A percentile compares a stretch with the other conserved stretches of the same genome.
phyloP scores from a whole-genome alignment of 257 asterid species.

The Catharanthus roseus region DNA sequence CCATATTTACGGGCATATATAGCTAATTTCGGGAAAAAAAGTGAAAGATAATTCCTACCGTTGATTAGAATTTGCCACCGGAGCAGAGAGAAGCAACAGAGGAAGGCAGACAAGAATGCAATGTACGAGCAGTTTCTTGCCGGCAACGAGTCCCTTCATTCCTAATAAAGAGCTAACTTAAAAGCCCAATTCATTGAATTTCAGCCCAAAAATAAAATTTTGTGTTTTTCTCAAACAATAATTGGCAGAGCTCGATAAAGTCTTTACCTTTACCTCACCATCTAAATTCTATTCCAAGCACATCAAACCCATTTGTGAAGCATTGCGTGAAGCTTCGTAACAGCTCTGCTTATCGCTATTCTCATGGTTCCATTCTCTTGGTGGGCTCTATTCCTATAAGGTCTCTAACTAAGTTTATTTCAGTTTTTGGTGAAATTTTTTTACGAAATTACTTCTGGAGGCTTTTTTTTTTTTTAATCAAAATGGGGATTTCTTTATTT shows the following conservation, averaged over 20 bases:
- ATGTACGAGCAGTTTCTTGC: constrained; percentile 27
- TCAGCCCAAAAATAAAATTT: constrained; percentile 16
- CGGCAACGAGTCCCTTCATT: constrained; percentile 16
- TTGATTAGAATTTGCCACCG: too few relatives aligned
- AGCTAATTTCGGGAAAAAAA: too few relatives aligned
- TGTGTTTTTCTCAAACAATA: constrained; percentile 18
- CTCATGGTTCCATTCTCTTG: constrained; percentile 68
- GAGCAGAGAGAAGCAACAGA: background rate
- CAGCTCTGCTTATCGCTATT: constrained; percentile 75
- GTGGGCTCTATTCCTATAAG: constrained; percentile 80
- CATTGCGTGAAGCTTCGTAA: constrained; percentile 89
- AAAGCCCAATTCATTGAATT: background rate
- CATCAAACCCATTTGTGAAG: constrained; percentile 82
- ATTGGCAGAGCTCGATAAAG: constrained; percentile 29
- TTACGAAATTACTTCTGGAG: too few relatives aligned
- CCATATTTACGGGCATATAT: too few relatives aligned
- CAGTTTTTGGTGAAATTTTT: background rate
- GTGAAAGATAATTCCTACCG: too few relatives aligned
- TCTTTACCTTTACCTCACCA: constrained; percentile 36
- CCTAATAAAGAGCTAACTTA: constrained; percentile 20
- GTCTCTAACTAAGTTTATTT: constrained; percentile 27
- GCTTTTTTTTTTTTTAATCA: too few relatives aligned
- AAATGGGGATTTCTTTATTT: background rate
- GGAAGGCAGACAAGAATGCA: constrained; percentile 30
- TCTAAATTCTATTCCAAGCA: constrained; percentile 64